Conservation (phyloP, 139 green algal genomes). For the Closterium sp. region DNA sequence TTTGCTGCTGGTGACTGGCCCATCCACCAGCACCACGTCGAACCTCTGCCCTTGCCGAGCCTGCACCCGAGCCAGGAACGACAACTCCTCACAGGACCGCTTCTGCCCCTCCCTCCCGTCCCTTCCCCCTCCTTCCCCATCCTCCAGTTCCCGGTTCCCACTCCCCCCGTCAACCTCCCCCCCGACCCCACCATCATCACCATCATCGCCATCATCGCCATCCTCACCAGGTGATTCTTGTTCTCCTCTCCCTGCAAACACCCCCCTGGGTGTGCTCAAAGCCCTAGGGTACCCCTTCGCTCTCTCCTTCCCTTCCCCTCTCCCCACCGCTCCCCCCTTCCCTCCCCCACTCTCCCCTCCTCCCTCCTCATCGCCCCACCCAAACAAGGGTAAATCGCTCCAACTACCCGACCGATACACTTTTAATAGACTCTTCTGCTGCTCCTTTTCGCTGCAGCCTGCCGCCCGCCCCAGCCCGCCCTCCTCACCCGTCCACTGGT, state of each 20-base stretch:
- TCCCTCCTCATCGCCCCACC: background rate
- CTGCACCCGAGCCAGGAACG: background rate
- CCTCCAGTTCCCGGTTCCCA: background rate
- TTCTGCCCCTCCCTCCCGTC: background rate
- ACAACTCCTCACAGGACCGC: background rate
- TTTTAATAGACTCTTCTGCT: background rate
- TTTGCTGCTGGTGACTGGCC: background rate
- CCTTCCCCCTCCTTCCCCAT: background rate
- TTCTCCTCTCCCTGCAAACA: background rate
- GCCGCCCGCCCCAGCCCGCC: background rate
- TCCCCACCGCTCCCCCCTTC: background rate
- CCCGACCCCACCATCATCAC: background rate
- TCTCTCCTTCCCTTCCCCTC: background rate
- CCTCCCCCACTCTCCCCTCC: background rate
- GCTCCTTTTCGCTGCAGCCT: background rate
- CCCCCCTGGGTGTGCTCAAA: background rate
- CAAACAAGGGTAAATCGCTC: background rate
- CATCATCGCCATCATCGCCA: background rate
- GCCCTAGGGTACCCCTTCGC: background rate
- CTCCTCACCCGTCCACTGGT: conserved; percentile 8
- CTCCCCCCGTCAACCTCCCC: background rate
- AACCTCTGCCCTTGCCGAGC: background rate
- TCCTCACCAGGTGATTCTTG: background rate
- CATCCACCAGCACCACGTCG: background rate
- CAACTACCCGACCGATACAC: background rate